Conservation (phyloP, 257 asterid genomes). For the Nicotiana sylvestris region DNA sequence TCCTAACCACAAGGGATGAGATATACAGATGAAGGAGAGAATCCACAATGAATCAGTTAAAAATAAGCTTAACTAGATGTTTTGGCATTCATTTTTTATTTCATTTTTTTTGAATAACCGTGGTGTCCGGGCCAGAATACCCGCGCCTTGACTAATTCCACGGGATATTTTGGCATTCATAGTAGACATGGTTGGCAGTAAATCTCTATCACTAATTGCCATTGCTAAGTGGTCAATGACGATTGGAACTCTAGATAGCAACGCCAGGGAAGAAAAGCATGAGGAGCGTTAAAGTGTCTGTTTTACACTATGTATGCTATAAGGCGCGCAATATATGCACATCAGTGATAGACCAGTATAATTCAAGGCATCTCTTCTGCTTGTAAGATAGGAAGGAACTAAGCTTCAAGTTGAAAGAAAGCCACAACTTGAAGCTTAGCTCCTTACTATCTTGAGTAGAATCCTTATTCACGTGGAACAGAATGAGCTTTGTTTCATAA, state of each 20-base stretch:
- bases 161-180: not conserved
- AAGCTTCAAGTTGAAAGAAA: not conserved
- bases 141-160: too few species aligned
- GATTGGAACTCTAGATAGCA: not conserved
- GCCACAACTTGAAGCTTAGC: not conserved
- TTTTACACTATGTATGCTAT: not conserved
- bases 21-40: not conserved
- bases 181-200: not conserved
- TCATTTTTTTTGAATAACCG: too few species aligned
- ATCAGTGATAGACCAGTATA: not conserved
- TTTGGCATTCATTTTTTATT: not conserved
- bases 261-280: not conserved
- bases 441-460: not conserved
- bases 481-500: not conserved
- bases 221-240: not conserved
- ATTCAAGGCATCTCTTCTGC: not conserved
- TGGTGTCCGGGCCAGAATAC: too few species aligned
- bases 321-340: not conserved
- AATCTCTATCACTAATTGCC: not conserved
- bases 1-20: not conserved
- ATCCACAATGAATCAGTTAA: not conserved
- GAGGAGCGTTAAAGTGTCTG: not conserved
- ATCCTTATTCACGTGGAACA: not conserved
- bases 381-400: not conserved
- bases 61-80: not conserved